A percentile compares a stretch with the other conserved stretches of the same genome.
These are phyloP conservation scores for Apiospora hydei DNA, from an alignment of 2,329 filamentous ascomycete genomes.

Conservation along the genomic window DNA sequence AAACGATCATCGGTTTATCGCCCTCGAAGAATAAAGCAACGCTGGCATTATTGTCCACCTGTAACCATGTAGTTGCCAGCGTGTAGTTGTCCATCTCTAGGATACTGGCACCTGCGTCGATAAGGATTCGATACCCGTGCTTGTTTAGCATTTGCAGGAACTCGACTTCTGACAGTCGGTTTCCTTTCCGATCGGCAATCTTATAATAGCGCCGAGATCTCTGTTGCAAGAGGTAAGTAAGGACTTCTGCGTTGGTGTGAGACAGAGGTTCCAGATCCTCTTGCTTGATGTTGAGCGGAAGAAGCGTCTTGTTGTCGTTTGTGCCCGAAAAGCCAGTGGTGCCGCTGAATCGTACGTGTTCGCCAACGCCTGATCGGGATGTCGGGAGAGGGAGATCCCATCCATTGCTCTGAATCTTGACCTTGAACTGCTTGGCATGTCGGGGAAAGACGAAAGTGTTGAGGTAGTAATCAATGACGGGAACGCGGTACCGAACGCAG, in stretches of 20 bases:
- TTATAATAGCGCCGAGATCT: conserved; percentile 47
- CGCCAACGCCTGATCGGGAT: conserved; percentile 25
- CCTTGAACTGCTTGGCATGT: conserved; percentile 69
- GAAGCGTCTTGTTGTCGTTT: conserved; percentile 66
- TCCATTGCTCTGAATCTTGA: conserved; percentile 69
- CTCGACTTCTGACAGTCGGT: conserved; percentile 51
- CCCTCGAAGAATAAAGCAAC: conserved; percentile 64
- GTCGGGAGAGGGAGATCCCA: conserved; percentile 68
- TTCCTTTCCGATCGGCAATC: conserved; percentile 40
- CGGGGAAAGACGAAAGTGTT: conserved; percentile 70
- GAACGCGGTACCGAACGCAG: conserved; percentile 54
- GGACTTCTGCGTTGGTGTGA: conserved; percentile 70
- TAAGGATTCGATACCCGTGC: conserved; percentile 58
- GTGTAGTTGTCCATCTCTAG: conserved; percentile 64
- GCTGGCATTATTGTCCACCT: conserved; percentile 48
- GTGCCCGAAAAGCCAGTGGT: conserved; percentile 74
- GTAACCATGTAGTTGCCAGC: conserved; percentile 59
- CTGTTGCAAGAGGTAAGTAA: conserved; percentile 52
- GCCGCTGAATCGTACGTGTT: neutral
- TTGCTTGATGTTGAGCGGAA: conserved; percentile 69
- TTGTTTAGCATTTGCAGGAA: conserved; percentile 51
- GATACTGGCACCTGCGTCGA: conserved; percentile 71
- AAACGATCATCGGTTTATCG: conserved; percentile 54
- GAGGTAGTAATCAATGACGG: conserved; percentile 66
- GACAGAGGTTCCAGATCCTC: conserved; percentile 61